Conservation (phyloP, 106 monocot species). For the Phalaenopsis equestris region DNA sequence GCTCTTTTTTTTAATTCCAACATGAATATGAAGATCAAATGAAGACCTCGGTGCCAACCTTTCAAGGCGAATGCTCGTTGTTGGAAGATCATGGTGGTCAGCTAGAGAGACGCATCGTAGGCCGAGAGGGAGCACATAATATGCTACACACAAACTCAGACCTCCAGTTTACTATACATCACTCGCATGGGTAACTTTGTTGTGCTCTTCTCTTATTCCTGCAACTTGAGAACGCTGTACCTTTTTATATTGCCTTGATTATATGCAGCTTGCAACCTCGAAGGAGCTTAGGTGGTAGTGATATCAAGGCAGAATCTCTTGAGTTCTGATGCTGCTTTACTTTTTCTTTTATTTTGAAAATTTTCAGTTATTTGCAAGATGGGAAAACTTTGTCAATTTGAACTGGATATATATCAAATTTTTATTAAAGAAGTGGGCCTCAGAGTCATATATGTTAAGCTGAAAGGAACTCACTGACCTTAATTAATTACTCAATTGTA, state of each 20-base stretch:
- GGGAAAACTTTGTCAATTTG: neutral
- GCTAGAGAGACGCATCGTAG: neutral
- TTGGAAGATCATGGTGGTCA: neutral
- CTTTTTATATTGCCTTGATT: neutral
- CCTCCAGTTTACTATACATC: neutral
- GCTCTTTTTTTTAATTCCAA: too few relatives aligned
- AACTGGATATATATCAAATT: neutral
- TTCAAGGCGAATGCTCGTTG: neutral
- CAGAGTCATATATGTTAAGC: neutral
- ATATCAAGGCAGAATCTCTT: slow-evolving; percentile 1
- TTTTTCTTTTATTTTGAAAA: neutral
- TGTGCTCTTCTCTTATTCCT: neutral
- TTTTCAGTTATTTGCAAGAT: neutral
- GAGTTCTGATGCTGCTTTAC: neutral
- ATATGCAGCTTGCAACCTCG: slow-evolving; percentile 3
- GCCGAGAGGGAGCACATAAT: neutral
- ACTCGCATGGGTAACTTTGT: neutral
- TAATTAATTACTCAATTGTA: neutral
- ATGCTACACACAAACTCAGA: neutral
- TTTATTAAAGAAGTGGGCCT: neutral
- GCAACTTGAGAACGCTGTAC: neutral
- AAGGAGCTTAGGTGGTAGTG: slow-evolving; percentile 1
- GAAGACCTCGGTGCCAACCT: too few relatives aligned
- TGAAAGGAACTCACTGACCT: neutral
- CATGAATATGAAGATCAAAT: too few relatives aligned